Evolutionary conservation across 2,329 filamentous ascomycete species (phyloP).

Genomic region (Plectosphaerella plurivora): DNA sequence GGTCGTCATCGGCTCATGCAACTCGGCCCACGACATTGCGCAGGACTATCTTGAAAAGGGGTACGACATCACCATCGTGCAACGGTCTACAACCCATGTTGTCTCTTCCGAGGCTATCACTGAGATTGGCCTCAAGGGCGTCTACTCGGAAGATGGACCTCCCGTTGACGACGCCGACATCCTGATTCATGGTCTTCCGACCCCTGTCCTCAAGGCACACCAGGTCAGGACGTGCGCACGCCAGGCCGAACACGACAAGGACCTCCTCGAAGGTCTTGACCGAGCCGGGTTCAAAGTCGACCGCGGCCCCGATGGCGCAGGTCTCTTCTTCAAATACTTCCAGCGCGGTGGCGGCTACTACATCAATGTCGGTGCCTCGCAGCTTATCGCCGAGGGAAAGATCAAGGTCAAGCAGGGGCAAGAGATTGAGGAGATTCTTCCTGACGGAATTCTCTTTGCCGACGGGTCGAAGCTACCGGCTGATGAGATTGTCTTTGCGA

Average conservation of each 20-base stretch:
- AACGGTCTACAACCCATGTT: slow-evolving; percentile 62
- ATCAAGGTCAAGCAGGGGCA: slow-evolving; percentile 59
- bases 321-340: slow-evolving; percentile 59
- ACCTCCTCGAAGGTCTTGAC: slow-evolving; percentile 37
- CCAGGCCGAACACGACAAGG: slow-evolving; percentile 30
- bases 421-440: slow-evolving; percentile 47
- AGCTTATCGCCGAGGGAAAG: slow-evolving; percentile 59
- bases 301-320: slow-evolving; percentile 49
- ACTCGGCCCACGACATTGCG: slow-evolving; percentile 65
- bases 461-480: slow-evolving; percentile 54
- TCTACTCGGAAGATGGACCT: slow-evolving; percentile 49
- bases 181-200: slow-evolving; percentile 51
- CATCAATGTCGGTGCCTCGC: slow-evolving; percentile 61
- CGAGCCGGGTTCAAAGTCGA: slow-evolving; percentile 59
- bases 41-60: slow-evolving; percentile 65
- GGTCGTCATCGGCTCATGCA: slow-evolving; percentile 63
- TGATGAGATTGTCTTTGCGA: slow-evolving; percentile 61
- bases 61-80: slow-evolving; percentile 64
- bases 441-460: slow-evolving; percentile 38
- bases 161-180: slow-evolving; percentile 64
- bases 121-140: slow-evolving; percentile 45
- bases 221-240: slow-evolving; percentile 38
- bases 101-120: slow-evolving; percentile 50
- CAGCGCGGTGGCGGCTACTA: slow-evolving; percentile 67
- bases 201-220: slow-evolving; percentile 54